Conservation (phyloP, 495 filamentous ascomycete genomes). For the Margaritispora aquatica region DNA sequence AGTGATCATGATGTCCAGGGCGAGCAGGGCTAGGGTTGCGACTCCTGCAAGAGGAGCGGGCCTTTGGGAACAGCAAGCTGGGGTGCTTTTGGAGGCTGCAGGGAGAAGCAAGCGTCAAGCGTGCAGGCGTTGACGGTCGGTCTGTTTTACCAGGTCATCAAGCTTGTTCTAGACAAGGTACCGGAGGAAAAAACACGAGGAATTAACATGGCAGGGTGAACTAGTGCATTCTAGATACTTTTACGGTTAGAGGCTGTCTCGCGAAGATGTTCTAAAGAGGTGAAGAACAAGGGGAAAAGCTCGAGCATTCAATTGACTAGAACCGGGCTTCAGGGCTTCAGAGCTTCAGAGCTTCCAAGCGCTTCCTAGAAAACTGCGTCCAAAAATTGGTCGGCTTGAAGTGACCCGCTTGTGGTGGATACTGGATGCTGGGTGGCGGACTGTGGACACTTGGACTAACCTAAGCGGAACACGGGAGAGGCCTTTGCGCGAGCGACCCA, state of each 20-base stretch:
- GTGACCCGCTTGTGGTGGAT: background rate
- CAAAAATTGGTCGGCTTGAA: background rate
- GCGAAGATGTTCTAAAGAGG: background rate
- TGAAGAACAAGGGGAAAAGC: background rate
- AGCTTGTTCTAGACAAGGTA: background rate
- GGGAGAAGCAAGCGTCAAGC: background rate
- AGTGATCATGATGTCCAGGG: slow-evolving; percentile 13
- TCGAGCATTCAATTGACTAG: no score
- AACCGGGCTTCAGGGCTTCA: background rate
- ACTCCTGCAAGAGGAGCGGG: slow-evolving; percentile 2
- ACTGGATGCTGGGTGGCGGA: slow-evolving; percentile 1
- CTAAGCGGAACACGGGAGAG: slow-evolving; percentile 19
- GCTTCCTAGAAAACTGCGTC: slow-evolving; percentile 12
- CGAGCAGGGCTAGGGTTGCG: no score
- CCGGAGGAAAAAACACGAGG: background rate
- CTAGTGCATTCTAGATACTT: background rate
- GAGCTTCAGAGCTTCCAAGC: background rate
- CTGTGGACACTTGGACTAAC: background rate
- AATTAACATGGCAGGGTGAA: background rate
- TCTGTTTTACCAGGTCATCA: background rate
- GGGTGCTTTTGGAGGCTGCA: slow-evolving; percentile 20
- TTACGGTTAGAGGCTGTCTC: background rate
- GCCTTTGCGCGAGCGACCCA: slow-evolving; percentile 9
- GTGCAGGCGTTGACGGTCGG: background rate
- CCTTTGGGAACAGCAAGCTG: slow-evolving; percentile 11